A percentile compares a stretch with the other conserved stretches of the same genome.
These are phyloP conservation scores for Davidsoniella eucalypti DNA, from an alignment of 2,329 filamentous ascomycete genomes.

Conservation along the genomic window DNA sequence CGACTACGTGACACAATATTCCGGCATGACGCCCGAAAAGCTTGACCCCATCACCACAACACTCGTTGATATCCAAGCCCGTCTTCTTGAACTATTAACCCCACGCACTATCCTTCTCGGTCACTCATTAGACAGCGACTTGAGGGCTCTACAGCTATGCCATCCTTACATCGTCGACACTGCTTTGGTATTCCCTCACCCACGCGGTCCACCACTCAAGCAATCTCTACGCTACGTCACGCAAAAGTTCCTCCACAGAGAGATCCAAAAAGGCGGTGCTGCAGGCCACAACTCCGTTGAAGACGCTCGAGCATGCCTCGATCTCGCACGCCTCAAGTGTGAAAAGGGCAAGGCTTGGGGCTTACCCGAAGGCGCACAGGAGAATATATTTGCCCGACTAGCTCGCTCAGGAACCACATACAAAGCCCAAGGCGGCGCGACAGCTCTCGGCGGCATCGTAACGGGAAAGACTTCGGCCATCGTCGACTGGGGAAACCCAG, in stretches of 20 bases:
- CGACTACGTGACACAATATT: constrained; percentile 83
- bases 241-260: constrained; percentile 68
- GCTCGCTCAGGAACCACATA: constrained; percentile 45
- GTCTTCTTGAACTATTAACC: constrained; percentile 55
- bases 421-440: constrained; percentile 41
- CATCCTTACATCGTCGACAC: constrained; percentile 94
- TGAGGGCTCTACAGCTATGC: constrained; percentile 68
- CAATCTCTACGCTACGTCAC: constrained; percentile 80
- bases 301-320: constrained; percentile 78
- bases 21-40: constrained; percentile 80
- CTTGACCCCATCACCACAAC: constrained; percentile 71
- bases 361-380: constrained; percentile 57
- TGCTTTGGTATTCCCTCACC: constrained; percentile 75
- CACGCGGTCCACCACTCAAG: constrained; percentile 75
- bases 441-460: constrained; percentile 37
- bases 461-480: constrained; percentile 53
- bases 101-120: constrained; percentile 60
- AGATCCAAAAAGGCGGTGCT: constrained; percentile 69
- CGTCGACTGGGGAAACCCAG: constrained; percentile 78
- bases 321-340: constrained; percentile 89
- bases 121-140: constrained; percentile 68
- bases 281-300: constrained; percentile 80
- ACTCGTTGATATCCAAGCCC: constrained; percentile 64
- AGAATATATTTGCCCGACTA: constrained; percentile 80
- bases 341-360: constrained; percentile 84